A percentile compares a stretch with the other conserved stretches of the same genome.
Evolutionary conservation across 495 filamentous ascomycete species (phyloP).

Genomic region (Aspergillus sparsus): DNA sequence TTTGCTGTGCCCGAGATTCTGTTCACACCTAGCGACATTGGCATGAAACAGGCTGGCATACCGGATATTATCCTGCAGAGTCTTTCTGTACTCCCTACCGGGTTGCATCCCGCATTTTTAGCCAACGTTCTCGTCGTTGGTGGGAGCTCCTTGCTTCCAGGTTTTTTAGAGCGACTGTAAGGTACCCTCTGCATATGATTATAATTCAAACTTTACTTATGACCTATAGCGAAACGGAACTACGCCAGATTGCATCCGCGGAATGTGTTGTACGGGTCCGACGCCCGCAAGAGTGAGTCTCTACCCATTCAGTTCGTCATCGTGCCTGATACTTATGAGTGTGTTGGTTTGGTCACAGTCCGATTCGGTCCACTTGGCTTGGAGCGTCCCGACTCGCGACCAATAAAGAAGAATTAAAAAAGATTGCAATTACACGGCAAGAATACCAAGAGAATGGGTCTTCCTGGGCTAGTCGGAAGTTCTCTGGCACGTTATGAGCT

Average conservation of each 20-base stretch:
- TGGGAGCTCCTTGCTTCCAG: conserved; percentile 76
- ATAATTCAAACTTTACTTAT: conserved; percentile 14
- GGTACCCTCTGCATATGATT: conserved; percentile 15
- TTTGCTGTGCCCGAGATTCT: conserved; percentile 90
- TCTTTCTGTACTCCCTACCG: conserved; percentile 71
- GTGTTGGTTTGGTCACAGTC: conserved; percentile 40
- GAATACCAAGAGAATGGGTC: conserved; percentile 90
- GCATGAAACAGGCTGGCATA: conserved; percentile 81
- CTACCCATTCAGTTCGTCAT: neutral
- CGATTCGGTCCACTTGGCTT: conserved; percentile 79
- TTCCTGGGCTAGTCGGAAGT: conserved; percentile 74
- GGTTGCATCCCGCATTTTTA: conserved; percentile 73
- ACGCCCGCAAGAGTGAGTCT: conserved; percentile 61
- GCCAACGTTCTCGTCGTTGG: conserved; percentile 89
- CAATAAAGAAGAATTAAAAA: conserved; percentile 60
- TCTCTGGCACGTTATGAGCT: conserved; percentile 48
- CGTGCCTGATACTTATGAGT: conserved; percentile 9
- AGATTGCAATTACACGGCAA: conserved; percentile 72
- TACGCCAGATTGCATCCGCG: conserved; percentile 71
- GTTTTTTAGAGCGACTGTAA: conserved; percentile 78
- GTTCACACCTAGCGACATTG: conserved; percentile 84
- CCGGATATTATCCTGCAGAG: conserved; percentile 80
- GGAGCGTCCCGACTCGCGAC: conserved; percentile 76
- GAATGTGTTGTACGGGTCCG: conserved; percentile 76
- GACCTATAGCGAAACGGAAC: conserved; percentile 60